Evolutionary conservation across 2,329 filamentous ascomycete genomes (phyloP).

Genomic region (Verticillium zaregamsianum): DNA sequence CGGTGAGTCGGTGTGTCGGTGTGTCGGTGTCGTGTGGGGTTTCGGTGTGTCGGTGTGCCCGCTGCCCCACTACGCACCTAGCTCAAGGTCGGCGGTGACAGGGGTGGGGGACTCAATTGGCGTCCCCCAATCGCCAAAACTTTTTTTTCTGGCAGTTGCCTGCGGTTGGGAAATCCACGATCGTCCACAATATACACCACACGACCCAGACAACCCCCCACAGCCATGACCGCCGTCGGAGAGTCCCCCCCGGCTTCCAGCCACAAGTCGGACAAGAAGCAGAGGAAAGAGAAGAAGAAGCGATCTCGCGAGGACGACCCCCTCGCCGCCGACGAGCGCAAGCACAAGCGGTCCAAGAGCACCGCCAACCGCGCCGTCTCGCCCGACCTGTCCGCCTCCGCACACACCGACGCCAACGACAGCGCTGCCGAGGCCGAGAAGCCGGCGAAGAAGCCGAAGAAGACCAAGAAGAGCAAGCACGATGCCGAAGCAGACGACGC

Average conservation of each 20-base stretch:
- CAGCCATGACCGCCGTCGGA: background rate
- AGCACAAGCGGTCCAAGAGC: constrained; percentile 48
- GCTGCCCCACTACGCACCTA: background rate
- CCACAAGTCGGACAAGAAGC: constrained; percentile 32
- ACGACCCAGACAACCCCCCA: background rate
- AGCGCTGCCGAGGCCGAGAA: constrained; percentile 10
- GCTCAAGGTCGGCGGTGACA: background rate
- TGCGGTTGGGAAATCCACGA: background rate
- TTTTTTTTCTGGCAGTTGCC: background rate
- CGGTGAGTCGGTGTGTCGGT: no score
- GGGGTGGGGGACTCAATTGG: background rate
- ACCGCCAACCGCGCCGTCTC: constrained; percentile 15
- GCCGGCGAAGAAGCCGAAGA: constrained; percentile 1
- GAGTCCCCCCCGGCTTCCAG: background rate
- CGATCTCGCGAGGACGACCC: constrained; percentile 39
- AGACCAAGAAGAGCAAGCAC: background rate
- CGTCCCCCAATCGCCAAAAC: background rate
- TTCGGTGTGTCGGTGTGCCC: background rate
- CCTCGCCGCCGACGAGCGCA: constrained; percentile 34
- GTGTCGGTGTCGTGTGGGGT: background rate
- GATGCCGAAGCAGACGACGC: constrained; percentile 4
- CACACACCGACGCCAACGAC: constrained; percentile 12
- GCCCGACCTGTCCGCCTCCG: background rate
- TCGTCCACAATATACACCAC: background rate
- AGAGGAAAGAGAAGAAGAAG: constrained; percentile 38